Evolutionary conservation across 2,329 filamentous ascomycete genomes (phyloP), one percentile per base, ranked within the genome.

Genomic region (Neonectria faginata): DNA sequence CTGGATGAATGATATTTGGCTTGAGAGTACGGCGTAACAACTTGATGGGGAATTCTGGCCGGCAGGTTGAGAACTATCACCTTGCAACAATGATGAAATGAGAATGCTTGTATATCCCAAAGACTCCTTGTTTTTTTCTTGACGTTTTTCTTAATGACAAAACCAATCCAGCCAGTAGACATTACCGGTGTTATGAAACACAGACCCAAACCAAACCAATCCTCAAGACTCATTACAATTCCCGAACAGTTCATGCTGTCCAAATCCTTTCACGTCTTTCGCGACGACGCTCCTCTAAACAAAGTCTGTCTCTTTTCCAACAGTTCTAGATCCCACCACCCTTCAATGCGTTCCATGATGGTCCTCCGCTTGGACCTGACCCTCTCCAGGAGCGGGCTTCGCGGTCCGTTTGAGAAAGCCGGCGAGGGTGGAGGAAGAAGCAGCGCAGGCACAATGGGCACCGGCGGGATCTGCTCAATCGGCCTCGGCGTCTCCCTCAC

Each of bases 241-340:
- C 47, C 42, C 41, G 36, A 55, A 22, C 60, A 56, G 42, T 53
- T 27, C 62, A 64, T 16, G 48, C 61, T 47, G 27, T 62, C 42
- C 59, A 44, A 44, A 42, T 59, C 44, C 41, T 50, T 64, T 60
- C 33, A 18, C 47, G 22, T 29, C 41, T 64, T 69, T 67, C 64
- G 69, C 27, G 60, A 63, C 20, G 39, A 53, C 11, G 57, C 60
- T 62, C 70, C 71, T 50, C 73, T 73, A 64, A 80, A 74, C 50
- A 78, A 60, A 8, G 76, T 79, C 69, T 78, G 76, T 63, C 83
- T 79, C 74, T 77, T 83, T 27, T 84, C 83, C 58, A 86, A 67
- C 59, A 86, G 71, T 4, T 80, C 82, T 59, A 86, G 74, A 74
- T 86, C 84, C 84, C 85, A 87, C 84, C 84, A 87, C 5, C 84